Base-by-base conservation (phyloP, 2,329 filamentous ascomycete species). In the Fusarium sp. region DNA sequence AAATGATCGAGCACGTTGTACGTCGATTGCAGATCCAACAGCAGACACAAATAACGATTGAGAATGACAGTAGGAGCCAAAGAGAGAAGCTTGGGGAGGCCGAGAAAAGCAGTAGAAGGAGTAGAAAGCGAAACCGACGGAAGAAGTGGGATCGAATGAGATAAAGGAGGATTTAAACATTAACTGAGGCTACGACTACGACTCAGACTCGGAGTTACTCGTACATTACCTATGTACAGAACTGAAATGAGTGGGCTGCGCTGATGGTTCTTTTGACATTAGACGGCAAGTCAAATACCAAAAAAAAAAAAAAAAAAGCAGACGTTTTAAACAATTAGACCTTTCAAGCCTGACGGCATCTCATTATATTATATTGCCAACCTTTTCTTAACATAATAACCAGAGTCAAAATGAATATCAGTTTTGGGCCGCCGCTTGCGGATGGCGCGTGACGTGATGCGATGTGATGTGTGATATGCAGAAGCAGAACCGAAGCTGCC, bases 361-460 rank as follows among this genome's bases (percentile, higher is more conserved):
- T 7, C 14, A 36, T 27, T 37, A 11, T 17, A n/a, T 40, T 58
- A 27, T 18, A 37, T 33, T 7, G 3, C 17, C 25, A 25, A 25
- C 20, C 25, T 33, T 51, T 15, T 37, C 21, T 20, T 14, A 14
- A 29, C 7, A 15, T 15, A 20, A 11, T 9, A 61, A 35, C 31
- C 14, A 35, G 15, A 35, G 33, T 21, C 25, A n/a, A 21, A 18
- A 31, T 31, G 14, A 29, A 8, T 6, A n/a, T 17, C 35, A 23
- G 20, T 36, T 25, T 45, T 59, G 48, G 21, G 42, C 31, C 33
- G 42, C 61, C 65, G 60, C 55, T 68, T 69, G 47, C 47, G 60
- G 55, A 69, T 40, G 45, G 62, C 66, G 56, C 51, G 66, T 40
- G 60, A 68, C 48, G 33, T 53, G 65, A 62, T 58, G 47, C 43